Evolutionary conservation across 2,329 filamentous ascomycete genomes (phyloP), one percentile per base, ranked within the genome.

Genomic region (Cladorrhinum sp.): DNA sequence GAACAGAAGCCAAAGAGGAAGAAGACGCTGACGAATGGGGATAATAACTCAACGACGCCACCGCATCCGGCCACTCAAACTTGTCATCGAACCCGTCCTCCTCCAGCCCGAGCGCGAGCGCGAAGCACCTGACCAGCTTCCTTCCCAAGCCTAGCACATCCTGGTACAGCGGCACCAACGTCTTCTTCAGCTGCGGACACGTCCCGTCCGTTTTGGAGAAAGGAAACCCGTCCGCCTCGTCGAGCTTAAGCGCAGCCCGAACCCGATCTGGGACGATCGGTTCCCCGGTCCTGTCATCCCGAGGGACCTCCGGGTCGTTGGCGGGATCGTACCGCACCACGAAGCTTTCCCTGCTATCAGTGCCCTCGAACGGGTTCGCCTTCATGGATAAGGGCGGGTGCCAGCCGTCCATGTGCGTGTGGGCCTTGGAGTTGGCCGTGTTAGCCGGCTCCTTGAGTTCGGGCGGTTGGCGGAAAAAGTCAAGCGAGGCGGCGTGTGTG

Each of bases 41-140:
- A n/a, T n/a, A n/a, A n/a, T n/a, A n/a, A n/a, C n/a, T n/a, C n/a
- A n/a, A n/a, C n/a, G n/a, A n/a, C n/a, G n/a, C n/a, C n/a, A n/a
- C n/a, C n/a, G 74, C 75, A 32, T 77, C 83, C 0, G 84, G 84
- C 63, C 81, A 78, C 0, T 76, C 79, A 18, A 80, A 78, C 57
- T 83, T 79, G 2, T 72, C 71, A 61, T 86, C 83, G 66, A 86
- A 86, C 58, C 81, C 80, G 32, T 77, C 67, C 66, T 87, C 84
- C 0, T 78, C 75, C 3, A 86, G 72, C 12, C 78, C 77, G 1
- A 87, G 74, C 3, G 79, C 79, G 2, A 87, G 73, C 0, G 84
- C 83, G 65, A 87, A 85, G 6, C 78, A 72, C 3, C 75, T 73
- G 2, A 83, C 77, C 29, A 87, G 68, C 36, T 74, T 76, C 22